Conservation (phyloP, 202 grass and related monocot species). For the Schoenoplectus tabernaemontani region DNA sequence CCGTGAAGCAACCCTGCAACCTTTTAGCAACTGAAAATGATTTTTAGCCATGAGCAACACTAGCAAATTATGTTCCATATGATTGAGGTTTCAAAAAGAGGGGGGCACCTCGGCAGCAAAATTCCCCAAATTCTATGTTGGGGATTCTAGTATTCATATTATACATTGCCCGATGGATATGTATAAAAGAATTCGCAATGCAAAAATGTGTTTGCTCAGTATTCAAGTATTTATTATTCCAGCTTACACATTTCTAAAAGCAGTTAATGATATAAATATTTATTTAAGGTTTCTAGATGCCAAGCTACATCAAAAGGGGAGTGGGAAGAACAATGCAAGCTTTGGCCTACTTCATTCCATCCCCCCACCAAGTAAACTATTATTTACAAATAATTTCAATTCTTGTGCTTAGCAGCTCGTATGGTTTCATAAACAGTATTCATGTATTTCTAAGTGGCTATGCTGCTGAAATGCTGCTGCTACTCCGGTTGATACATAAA, state of each 20-base stretch:
- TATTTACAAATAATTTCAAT: not conserved
- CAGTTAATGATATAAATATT: conserved; percentile 27
- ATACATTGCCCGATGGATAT: not conserved
- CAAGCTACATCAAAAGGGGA: conserved; percentile 80
- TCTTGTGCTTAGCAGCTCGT: not conserved
- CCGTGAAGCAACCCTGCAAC: not conserved
- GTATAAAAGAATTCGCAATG: not conserved
- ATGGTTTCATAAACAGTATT: not conserved
- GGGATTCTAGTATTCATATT: not conserved
- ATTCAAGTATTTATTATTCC: not conserved
- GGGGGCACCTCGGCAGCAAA: not conserved
- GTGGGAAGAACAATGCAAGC: conserved; percentile 90
- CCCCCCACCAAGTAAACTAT: conserved; percentile 54
- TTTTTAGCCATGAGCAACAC: not conserved
- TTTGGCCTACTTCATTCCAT: conserved; percentile 98
- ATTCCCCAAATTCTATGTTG: not conserved
- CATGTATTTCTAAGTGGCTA: not conserved
- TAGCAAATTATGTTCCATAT: conserved; percentile 1
- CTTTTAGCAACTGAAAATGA: not conserved
- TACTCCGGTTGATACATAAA: not conserved
- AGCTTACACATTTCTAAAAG: conserved; percentile 14
- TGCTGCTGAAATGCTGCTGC: not conserved
- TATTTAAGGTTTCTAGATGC: conserved; percentile 61
- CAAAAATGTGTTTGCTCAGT: not conserved
- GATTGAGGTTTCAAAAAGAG: not conserved